Evolutionary conservation across 2,329 filamentous ascomycete species (phyloP), one percentile per base, ranked within the genome.

Genomic region (Talaromyces sp.): DNA sequence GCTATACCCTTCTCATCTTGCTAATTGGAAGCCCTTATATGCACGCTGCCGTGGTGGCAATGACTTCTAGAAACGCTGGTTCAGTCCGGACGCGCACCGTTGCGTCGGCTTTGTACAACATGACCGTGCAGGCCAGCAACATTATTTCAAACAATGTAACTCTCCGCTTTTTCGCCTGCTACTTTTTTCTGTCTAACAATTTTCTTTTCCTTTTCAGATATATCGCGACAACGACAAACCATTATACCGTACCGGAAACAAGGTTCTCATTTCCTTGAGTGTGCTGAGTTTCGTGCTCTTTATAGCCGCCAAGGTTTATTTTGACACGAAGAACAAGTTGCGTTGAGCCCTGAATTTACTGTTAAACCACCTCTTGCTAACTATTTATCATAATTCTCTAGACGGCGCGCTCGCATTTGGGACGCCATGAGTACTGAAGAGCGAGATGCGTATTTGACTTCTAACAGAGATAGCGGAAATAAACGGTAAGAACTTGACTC

Each of bases 181-280:
- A 4, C 26, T 19, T 52, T 14, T 14, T 19, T 26, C 1, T 19
- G 8, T 10, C 14, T n/a, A 26, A 46, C 43, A 46, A 6, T 7
- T 8, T n/a, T 38, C 9, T 2, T 21, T 6, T 6, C 26, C 26
- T 24, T 13, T 21, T 21, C 41, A 85, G 72, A 82, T 85, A 61
- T 86, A 85, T 65, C 80, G 82, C 26, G 71, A 81, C 19, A 75
- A 79, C 59, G 84, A 86, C 59, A 75, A 77, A 6, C 84, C 84
- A 0, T 81, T 82, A 65, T 87, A 86, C 68, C 81, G 82, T 61
- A 77, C 67, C 3, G 84, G 84, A 9, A 87, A 87, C 71, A 82
- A 77, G 26, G 80, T 85, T 3, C 76, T 85, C 55, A 79, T 87
- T 26, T 80, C 75, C 1, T 76, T 87, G 55, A 73, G 80, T 3